Conservation (phyloP, 2,329 filamentous ascomycete genomes). For the Cladophialophora psammophila region DNA sequence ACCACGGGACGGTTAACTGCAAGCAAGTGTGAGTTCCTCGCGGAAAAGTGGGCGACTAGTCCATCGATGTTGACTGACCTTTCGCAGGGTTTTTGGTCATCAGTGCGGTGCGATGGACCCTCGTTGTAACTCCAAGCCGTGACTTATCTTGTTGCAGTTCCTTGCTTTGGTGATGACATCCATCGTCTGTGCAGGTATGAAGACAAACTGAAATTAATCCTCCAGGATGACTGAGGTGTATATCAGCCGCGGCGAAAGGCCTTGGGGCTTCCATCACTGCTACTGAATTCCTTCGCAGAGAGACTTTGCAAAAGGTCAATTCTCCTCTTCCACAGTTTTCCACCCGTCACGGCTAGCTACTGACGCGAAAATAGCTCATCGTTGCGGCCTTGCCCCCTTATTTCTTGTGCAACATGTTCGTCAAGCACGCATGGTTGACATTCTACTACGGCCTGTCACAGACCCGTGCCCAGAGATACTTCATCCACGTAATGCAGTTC, state of each 20-base stretch:
- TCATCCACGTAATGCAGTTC: constrained; percentile 35
- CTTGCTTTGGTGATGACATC: constrained; percentile 34
- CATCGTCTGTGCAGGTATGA: constrained; percentile 33
- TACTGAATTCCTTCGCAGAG: constrained; percentile 26
- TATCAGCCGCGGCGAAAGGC: constrained; percentile 34
- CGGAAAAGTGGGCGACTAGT: neutral
- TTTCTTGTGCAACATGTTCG: constrained; percentile 38
- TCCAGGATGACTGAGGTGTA: constrained; percentile 13
- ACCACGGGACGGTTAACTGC: constrained; percentile 28
- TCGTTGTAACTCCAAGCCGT: neutral
- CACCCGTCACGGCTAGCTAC: constrained; percentile 1
- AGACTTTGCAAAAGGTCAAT: constrained; percentile 30
- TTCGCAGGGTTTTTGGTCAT: constrained; percentile 32
- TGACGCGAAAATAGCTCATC: constrained; percentile 29
- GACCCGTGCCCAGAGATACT: constrained; percentile 29
- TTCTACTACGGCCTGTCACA: constrained; percentile 36
- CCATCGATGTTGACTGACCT: constrained; percentile 6
- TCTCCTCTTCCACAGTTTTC: neutral
- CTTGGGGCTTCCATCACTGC: constrained; percentile 31
- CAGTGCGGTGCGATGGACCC: constrained; percentile 23
- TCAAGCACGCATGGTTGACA: constrained; percentile 38
- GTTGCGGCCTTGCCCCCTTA: constrained; percentile 34
- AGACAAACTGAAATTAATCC: neutral
- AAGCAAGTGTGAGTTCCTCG: constrained; percentile 33
- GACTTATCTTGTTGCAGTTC: constrained; percentile 29